Base-by-base conservation (phyloP, 345 rosid genomes). In the Excoecaria agallocha region DNA sequence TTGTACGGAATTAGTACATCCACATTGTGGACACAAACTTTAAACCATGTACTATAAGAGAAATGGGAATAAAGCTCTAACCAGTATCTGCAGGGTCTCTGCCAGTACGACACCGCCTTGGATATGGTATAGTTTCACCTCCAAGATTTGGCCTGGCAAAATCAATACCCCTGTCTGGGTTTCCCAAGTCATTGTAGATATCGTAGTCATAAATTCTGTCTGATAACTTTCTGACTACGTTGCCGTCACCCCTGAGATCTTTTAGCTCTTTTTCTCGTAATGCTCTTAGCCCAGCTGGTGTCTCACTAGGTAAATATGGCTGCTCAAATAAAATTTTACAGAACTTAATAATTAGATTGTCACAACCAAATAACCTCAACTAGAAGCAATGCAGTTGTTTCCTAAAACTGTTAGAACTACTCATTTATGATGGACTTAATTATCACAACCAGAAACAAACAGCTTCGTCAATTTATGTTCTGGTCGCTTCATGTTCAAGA, bases 81-180 rank as follows among this genome's bases (percentile, higher is more conserved):
- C 96, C 97, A 0, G 98, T 86, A 49, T 89, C 89, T 0, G 85
- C 69, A 0, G 94, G 84, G 35, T 15, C 19, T 20, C 99, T 97
- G 56, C 99, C 99, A 0, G 98, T 96, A 6, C 95, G 93, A 77
- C 99, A 96, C 50, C 99, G 84, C 79, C 98, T 90, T 8, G 99
- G 99, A 74, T 86, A 96, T 11, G 97, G 94, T 25, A 84, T 77
- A 19, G 79, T 74, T 19, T 82, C 78, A 38, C 98, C 97, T 1
- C 99, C 99, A 3, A 96, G 89, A 10, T 55, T 62, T 1, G 97
- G 98, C 60, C 99, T 87, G 12, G 80, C 81, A 37, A 82, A 88
- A 13, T 87, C 92, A 10, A 67, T 61, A 0, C 91, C 89, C 70
- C 55, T 88, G 80, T 96, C 99, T 0, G 99, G 98, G 70, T 93